Evolutionary conservation across 2,329 filamentous ascomycete species (phyloP).

Genomic region (Tetracladium maxilliforme): DNA sequence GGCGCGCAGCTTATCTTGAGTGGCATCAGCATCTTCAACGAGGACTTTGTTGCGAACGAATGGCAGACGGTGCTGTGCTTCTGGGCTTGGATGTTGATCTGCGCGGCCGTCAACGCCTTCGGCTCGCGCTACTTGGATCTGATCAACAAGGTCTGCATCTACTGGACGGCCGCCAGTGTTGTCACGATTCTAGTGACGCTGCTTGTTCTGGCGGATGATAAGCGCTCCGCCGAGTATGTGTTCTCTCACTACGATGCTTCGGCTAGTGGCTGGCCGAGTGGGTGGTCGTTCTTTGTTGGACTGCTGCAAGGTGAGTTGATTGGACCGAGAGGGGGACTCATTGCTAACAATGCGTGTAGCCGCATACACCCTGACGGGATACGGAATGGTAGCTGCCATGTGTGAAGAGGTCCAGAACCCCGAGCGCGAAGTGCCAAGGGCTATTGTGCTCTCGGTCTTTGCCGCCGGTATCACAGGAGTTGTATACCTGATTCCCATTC

Average conservation of each 20-base stretch:
- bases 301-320: constrained; percentile 42
- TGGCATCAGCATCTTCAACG: constrained; percentile 55
- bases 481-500: constrained; percentile 55
- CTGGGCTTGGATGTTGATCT: constrained; percentile 55
- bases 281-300: constrained; percentile 62
- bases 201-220: constrained; percentile 37
- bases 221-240: constrained; percentile 45
- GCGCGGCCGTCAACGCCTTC: constrained; percentile 51
- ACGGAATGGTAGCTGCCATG: constrained; percentile 59
- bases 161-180: constrained; percentile 53
- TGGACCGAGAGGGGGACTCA: constrained; percentile 1
- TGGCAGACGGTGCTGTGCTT: constrained; percentile 61
- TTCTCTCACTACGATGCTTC: constrained; percentile 56
- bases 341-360: constrained; percentile 3
- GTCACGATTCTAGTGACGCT: constrained; percentile 53
- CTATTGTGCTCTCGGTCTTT: constrained; percentile 54
- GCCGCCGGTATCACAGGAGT: constrained; percentile 52
- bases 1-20: constrained; percentile 55
- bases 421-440: constrained; percentile 53
- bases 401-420: constrained; percentile 60
- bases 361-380: constrained; percentile 45
- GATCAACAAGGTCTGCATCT: constrained; percentile 61
- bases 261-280: constrained; percentile 48
- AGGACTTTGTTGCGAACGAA: constrained; percentile 48
- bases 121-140: constrained; percentile 45